Evolutionary conservation across 768 basidiomycete species (phyloP).

Genomic region (Phylloporus sp.): DNA sequence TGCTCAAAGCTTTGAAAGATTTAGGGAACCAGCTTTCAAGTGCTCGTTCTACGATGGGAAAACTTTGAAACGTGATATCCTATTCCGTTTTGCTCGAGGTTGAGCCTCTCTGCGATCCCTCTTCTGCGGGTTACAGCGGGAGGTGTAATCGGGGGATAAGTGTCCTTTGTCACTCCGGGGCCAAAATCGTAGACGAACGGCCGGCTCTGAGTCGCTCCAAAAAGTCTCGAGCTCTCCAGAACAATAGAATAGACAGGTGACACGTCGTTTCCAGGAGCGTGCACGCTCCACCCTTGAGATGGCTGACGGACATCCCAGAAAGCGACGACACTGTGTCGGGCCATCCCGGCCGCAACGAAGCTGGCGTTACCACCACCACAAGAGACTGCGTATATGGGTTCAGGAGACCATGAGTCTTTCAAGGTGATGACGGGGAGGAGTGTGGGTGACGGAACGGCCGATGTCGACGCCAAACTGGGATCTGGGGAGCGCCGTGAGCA

Average conservation of each 20-base stretch:
- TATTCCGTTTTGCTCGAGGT: slow-evolving; percentile 34
- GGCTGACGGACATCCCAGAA: slow-evolving; percentile 79
- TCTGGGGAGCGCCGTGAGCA: slow-evolving; percentile 1
- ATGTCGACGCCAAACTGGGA: slow-evolving; percentile 1
- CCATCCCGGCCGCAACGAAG: slow-evolving; percentile 72
- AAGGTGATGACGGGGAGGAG: slow-evolving; percentile 60
- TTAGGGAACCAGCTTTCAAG: too few species aligned
- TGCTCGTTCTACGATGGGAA: slow-evolving; percentile 28
- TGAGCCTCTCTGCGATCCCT: slow-evolving; percentile 21
- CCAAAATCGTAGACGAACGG: slow-evolving; percentile 82
- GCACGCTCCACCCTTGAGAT: slow-evolving; percentile 65
- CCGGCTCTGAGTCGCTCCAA: slow-evolving; percentile 72
- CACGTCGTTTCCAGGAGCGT: slow-evolving; percentile 74
- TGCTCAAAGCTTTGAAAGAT: not conserved
- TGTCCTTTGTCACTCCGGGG: slow-evolving; percentile 50
- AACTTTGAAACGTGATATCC: slow-evolving; percentile 53
- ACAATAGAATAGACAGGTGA: slow-evolving; percentile 75
- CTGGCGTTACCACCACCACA: slow-evolving; percentile 66
- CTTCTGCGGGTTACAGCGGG: slow-evolving; percentile 15
- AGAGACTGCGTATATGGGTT: slow-evolving; percentile 73
- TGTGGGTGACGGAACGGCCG: slow-evolving; percentile 25
- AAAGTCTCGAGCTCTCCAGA: slow-evolving; percentile 75
- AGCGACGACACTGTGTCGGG: slow-evolving; percentile 71
- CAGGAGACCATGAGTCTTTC: slow-evolving; percentile 63
- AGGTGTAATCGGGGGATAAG: slow-evolving; percentile 47